Conservation (phyloP, 805 yeast species). For the Saturnispora galanensis region DNA sequence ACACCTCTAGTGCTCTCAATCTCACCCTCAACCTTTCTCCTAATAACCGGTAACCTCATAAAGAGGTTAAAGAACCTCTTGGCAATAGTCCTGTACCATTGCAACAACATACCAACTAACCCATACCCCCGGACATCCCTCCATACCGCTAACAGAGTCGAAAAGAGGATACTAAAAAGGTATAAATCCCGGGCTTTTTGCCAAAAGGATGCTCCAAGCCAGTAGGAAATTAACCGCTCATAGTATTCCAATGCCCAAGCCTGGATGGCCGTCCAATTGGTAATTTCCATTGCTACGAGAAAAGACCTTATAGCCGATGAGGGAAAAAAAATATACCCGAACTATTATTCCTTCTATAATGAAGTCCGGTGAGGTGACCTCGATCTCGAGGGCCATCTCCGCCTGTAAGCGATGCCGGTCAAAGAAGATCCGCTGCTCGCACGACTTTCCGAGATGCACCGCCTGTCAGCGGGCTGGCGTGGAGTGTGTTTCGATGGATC, state of each 20-base stretch:
- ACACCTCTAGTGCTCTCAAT: constrained; percentile 35
- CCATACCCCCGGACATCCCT: constrained; percentile 22
- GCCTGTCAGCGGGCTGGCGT: constrained; percentile 53
- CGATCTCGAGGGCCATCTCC: constrained; percentile 56
- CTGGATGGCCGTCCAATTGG: too few species aligned
- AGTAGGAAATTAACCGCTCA: not conserved
- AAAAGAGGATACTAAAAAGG: constrained; percentile 7
- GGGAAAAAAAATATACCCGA: not conserved
- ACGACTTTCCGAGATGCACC: constrained; percentile 56
- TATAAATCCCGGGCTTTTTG: constrained; percentile 14
- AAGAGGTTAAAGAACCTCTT: constrained; percentile 11
- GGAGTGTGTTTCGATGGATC: constrained; percentile 77
- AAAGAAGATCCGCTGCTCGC: constrained; percentile 60
- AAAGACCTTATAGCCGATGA: too few species aligned
- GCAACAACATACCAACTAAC: constrained; percentile 8
- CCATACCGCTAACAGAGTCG: constrained; percentile 5
- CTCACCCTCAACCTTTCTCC: constrained; percentile 50
- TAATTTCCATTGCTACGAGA: too few species aligned
- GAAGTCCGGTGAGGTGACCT: constrained; percentile 18
- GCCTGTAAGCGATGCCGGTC: constrained; percentile 79
- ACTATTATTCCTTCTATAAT: not conserved
- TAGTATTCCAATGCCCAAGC: too few species aligned
- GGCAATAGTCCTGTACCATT: constrained; percentile 5
- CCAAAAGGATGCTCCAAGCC: not conserved
- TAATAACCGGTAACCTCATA: constrained; percentile 29